Evolutionary conservation across 164 flowering plant species (phyloP).

Genomic region (Sedum album): DNA sequence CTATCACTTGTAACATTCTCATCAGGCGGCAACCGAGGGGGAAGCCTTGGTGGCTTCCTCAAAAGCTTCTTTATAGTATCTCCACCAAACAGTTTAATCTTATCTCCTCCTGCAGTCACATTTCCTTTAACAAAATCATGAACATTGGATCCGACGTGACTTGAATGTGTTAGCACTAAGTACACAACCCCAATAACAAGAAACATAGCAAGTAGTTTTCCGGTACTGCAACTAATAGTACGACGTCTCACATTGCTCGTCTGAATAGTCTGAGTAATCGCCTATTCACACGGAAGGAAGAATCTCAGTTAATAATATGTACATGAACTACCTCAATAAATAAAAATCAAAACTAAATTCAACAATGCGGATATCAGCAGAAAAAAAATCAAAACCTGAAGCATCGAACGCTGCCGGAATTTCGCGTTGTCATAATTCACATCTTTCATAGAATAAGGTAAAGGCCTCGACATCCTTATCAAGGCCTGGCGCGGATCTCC

Average conservation of each 20-base stretch:
- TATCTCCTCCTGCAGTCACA: constrained; percentile 17
- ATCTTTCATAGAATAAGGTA: constrained; percentile 76
- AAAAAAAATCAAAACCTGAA: constrained; percentile 28
- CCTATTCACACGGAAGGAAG: constrained; percentile 33
- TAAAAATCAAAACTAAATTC: background rate
- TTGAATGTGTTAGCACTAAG: constrained; percentile 35
- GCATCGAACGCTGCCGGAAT: constrained; percentile 70
- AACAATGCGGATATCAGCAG: background rate
- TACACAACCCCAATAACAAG: constrained; percentile 58
- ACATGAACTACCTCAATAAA: too few relatives aligned
- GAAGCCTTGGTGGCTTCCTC: constrained; percentile 85
- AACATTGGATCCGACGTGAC: constrained; percentile 21
- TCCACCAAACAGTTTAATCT: constrained; percentile 18
- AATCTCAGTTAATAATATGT: background rate
- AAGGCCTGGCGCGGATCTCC: background rate
- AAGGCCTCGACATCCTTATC: constrained; percentile 49
- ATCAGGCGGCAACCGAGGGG: constrained; percentile 76
- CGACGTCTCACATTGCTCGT: constrained; percentile 47
- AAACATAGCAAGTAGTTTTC: constrained; percentile 58
- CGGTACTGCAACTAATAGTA: constrained; percentile 71
- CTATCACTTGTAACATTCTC: constrained; percentile 26
- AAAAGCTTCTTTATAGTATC: constrained; percentile 35
- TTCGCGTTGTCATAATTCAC: constrained; percentile 87
- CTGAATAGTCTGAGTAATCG: constrained; percentile 39
- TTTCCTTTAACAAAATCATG: constrained; percentile 23